Evolutionary conservation across 2,329 filamentous ascomycete species (phyloP).

Genomic region (Ophiocordyceps polyrhachis-furcata): DNA sequence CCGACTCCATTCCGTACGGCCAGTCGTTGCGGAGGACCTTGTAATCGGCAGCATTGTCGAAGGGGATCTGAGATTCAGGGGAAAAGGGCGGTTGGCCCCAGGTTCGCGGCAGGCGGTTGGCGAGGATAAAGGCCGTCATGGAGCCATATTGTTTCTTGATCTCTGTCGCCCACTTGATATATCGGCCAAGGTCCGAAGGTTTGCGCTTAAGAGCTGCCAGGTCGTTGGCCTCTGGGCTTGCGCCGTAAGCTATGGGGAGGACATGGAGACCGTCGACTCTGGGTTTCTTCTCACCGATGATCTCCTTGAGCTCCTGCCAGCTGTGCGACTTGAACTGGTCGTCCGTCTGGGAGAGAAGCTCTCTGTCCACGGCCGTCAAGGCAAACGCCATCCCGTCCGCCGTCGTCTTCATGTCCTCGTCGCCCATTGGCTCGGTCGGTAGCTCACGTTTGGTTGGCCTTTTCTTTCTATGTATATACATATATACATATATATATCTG

Average conservation of each 20-base stretch:
- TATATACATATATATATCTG: too few relatives aligned
- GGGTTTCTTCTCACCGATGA: slow-evolving; percentile 34
- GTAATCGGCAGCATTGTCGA: slow-evolving; percentile 36
- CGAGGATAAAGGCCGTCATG: slow-evolving; percentile 60
- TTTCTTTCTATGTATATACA: too few relatives aligned
- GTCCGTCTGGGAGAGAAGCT: slow-evolving; percentile 45
- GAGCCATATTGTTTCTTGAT: slow-evolving; percentile 58
- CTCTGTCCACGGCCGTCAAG: slow-evolving; percentile 38
- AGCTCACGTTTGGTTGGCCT: too few relatives aligned
- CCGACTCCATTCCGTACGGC: slow-evolving; percentile 60
- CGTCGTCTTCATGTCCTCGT: slow-evolving; percentile 17
- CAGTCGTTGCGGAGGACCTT: slow-evolving; percentile 77
- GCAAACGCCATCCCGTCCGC: slow-evolving; percentile 26
- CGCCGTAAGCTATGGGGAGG: background rate
- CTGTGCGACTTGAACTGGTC: slow-evolving; percentile 49
- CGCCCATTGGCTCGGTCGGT: slow-evolving; percentile 14
- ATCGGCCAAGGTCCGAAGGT: slow-evolving; percentile 62
- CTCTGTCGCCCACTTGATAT: slow-evolving; percentile 57
- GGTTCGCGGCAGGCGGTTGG: slow-evolving; percentile 43
- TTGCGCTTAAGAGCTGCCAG: slow-evolving; percentile 61
- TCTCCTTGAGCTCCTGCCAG: slow-evolving; percentile 53
- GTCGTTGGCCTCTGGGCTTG: slow-evolving; percentile 29
- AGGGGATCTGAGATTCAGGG: slow-evolving; percentile 29
- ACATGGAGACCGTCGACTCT: background rate
- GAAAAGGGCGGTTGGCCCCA: slow-evolving; percentile 48